Evolutionary conservation across 371 early-diverging fungal species (phyloP).

Genomic region (Umbelopsis sp.): DNA sequence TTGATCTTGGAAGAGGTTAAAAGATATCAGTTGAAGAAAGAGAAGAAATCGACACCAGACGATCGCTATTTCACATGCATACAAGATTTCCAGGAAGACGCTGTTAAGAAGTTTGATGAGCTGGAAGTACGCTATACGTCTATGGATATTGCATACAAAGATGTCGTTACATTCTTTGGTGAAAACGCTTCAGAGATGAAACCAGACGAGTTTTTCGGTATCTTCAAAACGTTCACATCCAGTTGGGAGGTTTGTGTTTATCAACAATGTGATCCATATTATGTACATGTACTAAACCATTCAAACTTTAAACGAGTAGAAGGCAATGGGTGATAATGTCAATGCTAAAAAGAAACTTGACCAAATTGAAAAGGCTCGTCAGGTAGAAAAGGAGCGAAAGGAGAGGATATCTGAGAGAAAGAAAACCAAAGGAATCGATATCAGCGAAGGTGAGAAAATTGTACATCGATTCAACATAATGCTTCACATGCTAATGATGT

Average conservation of each 20-base stretch:
- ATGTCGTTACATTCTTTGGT: conserved; percentile 77
- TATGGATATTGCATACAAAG: conserved; percentile 71
- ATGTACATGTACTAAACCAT: neutral
- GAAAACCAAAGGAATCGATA: conserved; percentile 49
- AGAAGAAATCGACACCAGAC: conserved; percentile 29
- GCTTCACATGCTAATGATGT: no score
- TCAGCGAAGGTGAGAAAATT: conserved; percentile 37
- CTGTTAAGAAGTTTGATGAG: conserved; percentile 50
- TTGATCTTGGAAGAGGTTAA: conserved; percentile 54
- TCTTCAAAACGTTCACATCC: conserved; percentile 80
- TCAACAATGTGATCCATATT: neutral
- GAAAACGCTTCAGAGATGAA: conserved; percentile 81
- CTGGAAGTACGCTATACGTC: conserved; percentile 55
- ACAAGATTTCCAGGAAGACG: conserved; percentile 55
- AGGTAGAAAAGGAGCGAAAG: conserved; percentile 47
- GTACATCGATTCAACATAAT: no score
- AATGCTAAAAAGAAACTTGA: conserved; percentile 46
- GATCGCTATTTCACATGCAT: conserved; percentile 48
- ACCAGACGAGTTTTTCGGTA: conserved; percentile 89
- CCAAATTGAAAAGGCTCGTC: conserved; percentile 43
- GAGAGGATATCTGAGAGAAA: conserved; percentile 48
- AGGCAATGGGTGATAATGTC: conserved; percentile 54
- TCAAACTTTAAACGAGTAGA: conserved; percentile 26
- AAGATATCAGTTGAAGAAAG: conserved; percentile 37
- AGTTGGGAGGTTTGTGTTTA: conserved; percentile 60